Percentiles rank a stretch among this genome's conserved stretches.
phyloP scores from a whole-genome alignment of 23 red algal genomes.

The Gracilaria gracilis region DNA sequence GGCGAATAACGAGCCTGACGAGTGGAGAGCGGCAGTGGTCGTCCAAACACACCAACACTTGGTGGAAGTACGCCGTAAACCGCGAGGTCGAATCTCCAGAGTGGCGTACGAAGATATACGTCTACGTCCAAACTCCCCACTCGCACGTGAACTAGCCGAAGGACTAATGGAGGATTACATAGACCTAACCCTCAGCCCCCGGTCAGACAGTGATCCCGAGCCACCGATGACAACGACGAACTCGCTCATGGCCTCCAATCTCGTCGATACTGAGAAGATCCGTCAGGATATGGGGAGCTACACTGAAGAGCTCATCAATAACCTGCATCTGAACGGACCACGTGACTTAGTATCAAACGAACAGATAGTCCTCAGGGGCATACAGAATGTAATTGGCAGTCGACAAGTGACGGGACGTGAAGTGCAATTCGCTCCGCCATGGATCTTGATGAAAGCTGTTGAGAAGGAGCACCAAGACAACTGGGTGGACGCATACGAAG shows the following conservation, averaged over 20 bases:
- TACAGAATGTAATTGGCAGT: neutral
- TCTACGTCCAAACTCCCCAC: too few species aligned
- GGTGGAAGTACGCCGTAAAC: too few species aligned
- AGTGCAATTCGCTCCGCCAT: constrained; percentile 30
- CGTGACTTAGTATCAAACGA: neutral
- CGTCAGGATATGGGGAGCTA: neutral
- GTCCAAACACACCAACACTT: too few species aligned
- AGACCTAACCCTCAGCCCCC: neutral
- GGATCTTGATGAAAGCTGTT: constrained; percentile 29
- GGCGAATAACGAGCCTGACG: too few species aligned
- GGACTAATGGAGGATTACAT: constrained; percentile 22
- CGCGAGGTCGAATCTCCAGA: too few species aligned
- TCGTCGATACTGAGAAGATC: neutral
- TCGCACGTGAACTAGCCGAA: too few species aligned
- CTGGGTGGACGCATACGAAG: constrained; percentile 39
- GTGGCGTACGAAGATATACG: too few species aligned
- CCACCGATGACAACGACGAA: too few species aligned
- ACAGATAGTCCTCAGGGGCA: neutral
- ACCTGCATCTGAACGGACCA: neutral
- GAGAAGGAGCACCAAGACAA: constrained; percentile 39
- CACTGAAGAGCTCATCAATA: neutral
- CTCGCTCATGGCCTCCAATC: too few species aligned
- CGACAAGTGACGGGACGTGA: constrained; percentile 1
- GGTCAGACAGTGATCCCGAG: neutral
- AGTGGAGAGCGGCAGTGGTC: too few species aligned